phyloP scores from a whole-genome alignment of 345 rosid species.

The Erysimum cheiranthoides region DNA sequence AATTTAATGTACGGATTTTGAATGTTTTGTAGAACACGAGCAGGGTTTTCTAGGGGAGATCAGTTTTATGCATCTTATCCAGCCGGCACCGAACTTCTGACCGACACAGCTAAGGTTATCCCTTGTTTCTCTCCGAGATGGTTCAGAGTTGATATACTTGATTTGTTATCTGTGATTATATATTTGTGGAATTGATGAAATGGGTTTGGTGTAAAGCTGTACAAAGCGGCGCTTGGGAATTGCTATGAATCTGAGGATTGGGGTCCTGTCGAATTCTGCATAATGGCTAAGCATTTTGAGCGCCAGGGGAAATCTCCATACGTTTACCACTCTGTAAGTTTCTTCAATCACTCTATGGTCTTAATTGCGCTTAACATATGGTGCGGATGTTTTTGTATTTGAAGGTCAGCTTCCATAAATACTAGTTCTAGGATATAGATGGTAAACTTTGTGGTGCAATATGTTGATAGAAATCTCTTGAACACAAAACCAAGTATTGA shows the following conservation, averaged over 20 bases:
- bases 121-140: conserved; percentile 2
- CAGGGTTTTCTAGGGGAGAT: conserved; percentile 83
- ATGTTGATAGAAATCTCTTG: conserved; percentile 7
- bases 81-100: conserved; percentile 88
- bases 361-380: not conserved
- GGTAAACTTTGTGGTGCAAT: conserved; percentile 13
- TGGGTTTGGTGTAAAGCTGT: conserved; percentile 55
- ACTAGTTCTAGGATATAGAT: not conserved
- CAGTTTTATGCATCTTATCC: conserved; percentile 94
- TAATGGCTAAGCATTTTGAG: conserved; percentile 90
- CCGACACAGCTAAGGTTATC: conserved; percentile 74
- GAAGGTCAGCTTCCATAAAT: not conserved
- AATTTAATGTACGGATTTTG: conserved; percentile 25
- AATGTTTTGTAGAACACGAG: conserved; percentile 72
- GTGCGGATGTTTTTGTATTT: not conserved
- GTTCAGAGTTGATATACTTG: not conserved
- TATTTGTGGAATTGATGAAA: conserved; percentile 13
- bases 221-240: conserved; percentile 88
- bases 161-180: conserved; percentile 14
- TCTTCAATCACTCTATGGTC: not conserved
- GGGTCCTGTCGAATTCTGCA: conserved; percentile 83
- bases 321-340: conserved; percentile 85
- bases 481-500: conserved; percentile 1
- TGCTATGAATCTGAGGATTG: conserved; percentile 87
- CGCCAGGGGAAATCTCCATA: conserved; percentile 94